A percentile compares a stretch with the other conserved stretches of the same genome.
phyloP scores from a whole-genome alignment of 768 basidiomycete genomes.

The Sporobolomyces roseus region DNA sequence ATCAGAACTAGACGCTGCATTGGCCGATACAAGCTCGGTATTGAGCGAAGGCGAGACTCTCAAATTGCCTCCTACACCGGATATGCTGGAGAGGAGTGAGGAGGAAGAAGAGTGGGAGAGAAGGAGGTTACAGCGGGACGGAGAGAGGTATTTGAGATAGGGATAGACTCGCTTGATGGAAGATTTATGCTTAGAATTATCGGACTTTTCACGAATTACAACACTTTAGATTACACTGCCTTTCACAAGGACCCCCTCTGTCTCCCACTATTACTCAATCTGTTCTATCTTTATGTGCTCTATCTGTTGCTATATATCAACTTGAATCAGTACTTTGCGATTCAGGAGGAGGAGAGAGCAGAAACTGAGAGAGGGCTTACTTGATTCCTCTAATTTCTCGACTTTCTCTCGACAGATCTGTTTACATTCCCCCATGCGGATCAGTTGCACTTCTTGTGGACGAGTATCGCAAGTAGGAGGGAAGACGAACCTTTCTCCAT shows the following conservation, averaged over 20 bases:
- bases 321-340: background rate
- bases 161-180: no score
- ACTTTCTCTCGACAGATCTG: conserved; percentile 34
- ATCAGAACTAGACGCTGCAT: conserved; percentile 20
- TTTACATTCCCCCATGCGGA: background rate
- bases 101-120: conserved; percentile 31
- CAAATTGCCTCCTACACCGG: conserved; percentile 46
- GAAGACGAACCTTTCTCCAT: conserved; percentile 26
- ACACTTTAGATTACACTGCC: no score
- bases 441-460: background rate
- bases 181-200: no score
- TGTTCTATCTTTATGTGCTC: no score
- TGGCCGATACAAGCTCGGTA: conserved; percentile 12
- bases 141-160: conserved; percentile 18
- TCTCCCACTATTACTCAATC: no score
- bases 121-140: conserved; percentile 14
- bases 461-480: background rate
- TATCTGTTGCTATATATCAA: background rate
- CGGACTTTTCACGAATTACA: no score
- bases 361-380: background rate
- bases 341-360: background rate
- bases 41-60: conserved; percentile 44
- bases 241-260: no score
- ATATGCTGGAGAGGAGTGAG: conserved; percentile 36
- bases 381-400: background rate